A percentile compares a stretch with the other conserved stretches of the same genome.
Evolutionary conservation across 495 filamentous ascomycete genomes (phyloP).

Genomic region (Physcia stellaris): DNA sequence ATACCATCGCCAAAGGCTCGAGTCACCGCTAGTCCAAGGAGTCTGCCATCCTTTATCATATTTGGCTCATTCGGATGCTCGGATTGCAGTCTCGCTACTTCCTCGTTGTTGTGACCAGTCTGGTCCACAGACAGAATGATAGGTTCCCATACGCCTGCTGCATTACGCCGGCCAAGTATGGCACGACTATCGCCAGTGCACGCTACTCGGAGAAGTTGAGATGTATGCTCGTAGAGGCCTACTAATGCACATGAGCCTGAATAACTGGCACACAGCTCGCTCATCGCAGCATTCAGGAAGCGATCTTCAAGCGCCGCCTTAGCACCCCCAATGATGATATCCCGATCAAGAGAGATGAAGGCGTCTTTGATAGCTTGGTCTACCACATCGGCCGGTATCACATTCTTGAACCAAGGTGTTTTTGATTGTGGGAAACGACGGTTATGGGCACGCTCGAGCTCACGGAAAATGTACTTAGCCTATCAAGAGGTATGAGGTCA

Average conservation of each 20-base stretch:
- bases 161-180: conserved; percentile 37
- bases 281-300: conserved; percentile 20
- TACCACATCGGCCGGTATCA: conserved; percentile 7
- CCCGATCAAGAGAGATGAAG: conserved; percentile 36
- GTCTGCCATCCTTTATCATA: conserved; percentile 37
- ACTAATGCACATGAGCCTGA: conserved; percentile 49
- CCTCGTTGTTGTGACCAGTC: conserved; percentile 38
- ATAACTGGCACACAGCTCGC: conserved; percentile 29
- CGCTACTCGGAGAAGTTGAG: conserved; percentile 40
- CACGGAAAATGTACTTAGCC: no score
- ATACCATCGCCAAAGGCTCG: conserved; percentile 50
- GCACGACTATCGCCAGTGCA: conserved; percentile 47
- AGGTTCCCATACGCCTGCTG: conserved; percentile 32
- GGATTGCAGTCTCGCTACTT: conserved; percentile 31
- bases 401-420: not conserved
- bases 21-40: conserved; percentile 42
- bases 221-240: conserved; percentile 35
- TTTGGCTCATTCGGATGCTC: conserved; percentile 47
- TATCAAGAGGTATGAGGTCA: no score
- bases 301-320: conserved; percentile 13
- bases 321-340: conserved; percentile 30
- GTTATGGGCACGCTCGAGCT: no score
- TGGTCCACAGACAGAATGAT: conserved; percentile 44
- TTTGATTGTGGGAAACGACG: no score
- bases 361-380: conserved; percentile 30